Base-by-base conservation (phyloP, 2,329 filamentous ascomycete species). In the Coniochaeta prunicola region DNA sequence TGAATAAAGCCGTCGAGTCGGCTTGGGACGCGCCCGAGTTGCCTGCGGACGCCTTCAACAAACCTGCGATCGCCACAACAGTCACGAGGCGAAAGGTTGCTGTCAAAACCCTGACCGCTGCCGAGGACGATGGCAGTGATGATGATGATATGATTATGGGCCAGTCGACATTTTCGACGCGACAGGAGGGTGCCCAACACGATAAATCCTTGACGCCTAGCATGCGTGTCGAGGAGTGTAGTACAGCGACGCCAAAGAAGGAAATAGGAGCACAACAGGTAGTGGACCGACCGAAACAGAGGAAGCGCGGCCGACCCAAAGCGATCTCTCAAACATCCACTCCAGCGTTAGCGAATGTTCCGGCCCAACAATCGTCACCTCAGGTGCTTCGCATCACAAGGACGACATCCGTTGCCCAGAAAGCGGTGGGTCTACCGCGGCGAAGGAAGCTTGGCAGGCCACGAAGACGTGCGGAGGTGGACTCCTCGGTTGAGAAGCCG, bases 1-100 rank as follows among this genome's bases (percentile, higher is more conserved):
- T 59, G 6, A 62, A 63, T 13, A 56, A 59, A 28, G 45, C 63
- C 10, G 58, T 68, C 21, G 76, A 78, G 56, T 71, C 76, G 3
- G 61, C 67, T 0, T 78, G 76, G 76, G 67, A 67, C 28, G 66
- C 66, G 0, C 75, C 76, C 1, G 71, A 72, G 5, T 62, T 76
- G 8, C 67, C 68, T 7, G 61, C 56, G n/a, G 58, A 64, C 2
- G 63, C 61, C 2, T 61, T 66, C 30, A 56, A 59, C 28, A 61
- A 63, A 5, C 58, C 42, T 17, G 40, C 40, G 15, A 26, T 28
- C 53, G 10, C 56, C 31, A 38, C 53, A 21, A 31, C 57, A 13
- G 15, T 56, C 15, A 54, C 48, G 9, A 54, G 31, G 10, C 55
- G 58, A 10, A 50, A 54, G n/a, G 48, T 64, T 7, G 31, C 60